Conservation (phyloP, 176 grass and related monocot genomes). For the Bolboschoenus planiculmis region DNA sequence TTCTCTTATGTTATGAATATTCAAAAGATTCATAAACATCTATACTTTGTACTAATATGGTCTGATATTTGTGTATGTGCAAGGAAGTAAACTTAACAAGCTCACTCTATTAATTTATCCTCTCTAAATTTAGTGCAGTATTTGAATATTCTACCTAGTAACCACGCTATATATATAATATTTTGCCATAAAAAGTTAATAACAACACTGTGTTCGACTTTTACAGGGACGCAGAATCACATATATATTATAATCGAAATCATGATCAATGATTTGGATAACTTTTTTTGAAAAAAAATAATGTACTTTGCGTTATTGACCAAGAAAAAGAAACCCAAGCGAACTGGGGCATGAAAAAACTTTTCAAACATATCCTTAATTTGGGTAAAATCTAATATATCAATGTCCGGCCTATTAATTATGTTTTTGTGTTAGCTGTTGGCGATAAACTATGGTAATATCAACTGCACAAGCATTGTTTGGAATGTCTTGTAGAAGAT, state of each 20-base stretch:
- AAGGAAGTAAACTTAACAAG: too few species aligned
- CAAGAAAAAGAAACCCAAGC: background rate
- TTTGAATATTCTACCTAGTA: too few species aligned
- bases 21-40: too few species aligned
- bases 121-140: too few species aligned
- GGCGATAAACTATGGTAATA: background rate
- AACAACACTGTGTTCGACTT: background rate
- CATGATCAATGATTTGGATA: background rate
- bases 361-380: background rate
- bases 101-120: too few species aligned
- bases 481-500: too few species aligned
- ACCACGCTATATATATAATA: too few species aligned
- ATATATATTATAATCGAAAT: background rate
- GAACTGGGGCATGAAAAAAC: too few species aligned
- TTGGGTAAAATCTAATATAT: background rate
- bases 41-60: too few species aligned
- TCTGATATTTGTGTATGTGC: too few species aligned
- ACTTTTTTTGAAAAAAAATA: background rate
- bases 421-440: background rate
- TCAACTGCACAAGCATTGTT: background rate
- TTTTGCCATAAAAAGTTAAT: too few species aligned
- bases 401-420: background rate
- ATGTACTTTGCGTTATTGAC: background rate
- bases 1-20: too few species aligned
- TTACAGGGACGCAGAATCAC: background rate